Evolutionary conservation across 305 asterid genomes (phyloP).

Genomic region (Fraxinus angustifolia): DNA sequence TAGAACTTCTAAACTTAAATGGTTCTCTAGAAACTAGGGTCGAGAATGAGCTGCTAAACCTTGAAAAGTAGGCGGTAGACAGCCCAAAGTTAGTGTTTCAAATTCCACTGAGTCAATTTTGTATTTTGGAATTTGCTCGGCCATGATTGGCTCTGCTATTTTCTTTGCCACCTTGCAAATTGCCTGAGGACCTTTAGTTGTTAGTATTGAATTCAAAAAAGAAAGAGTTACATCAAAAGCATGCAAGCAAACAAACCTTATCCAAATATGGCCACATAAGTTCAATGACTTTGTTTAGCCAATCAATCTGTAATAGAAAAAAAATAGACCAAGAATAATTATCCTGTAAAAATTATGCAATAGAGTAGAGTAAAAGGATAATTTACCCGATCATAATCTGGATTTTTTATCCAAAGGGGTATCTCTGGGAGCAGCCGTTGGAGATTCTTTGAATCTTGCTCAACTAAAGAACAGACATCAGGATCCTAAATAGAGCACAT

Average conservation of each 20-base stretch:
- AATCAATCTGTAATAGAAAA: conserved; percentile 67
- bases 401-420: conserved; percentile 89
- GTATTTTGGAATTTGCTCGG: conserved; percentile 84
- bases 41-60: conserved; percentile 36
- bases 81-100: conserved; percentile 73
- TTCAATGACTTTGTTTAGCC: conserved; percentile 89
- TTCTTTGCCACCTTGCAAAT: conserved; percentile 72
- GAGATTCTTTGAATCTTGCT: conserved; percentile 58
- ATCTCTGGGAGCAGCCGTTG: conserved; percentile 71
- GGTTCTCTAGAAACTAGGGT: not conserved
- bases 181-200: conserved; percentile 47
- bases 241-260: conserved; percentile 49
- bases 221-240: conserved; percentile 2
- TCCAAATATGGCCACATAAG: conserved; percentile 95
- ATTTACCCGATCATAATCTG: conserved; percentile 88
- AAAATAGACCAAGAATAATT: not conserved
- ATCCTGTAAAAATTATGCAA: not conserved
- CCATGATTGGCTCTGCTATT: conserved; percentile 78
- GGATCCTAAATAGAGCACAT: conserved; percentile 59
- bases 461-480: conserved; percentile 61
- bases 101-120: conserved; percentile 79
- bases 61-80: conserved; percentile 84
- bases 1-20: not conserved
- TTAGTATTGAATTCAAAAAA: conserved; percentile 19
- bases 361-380: conserved; percentile 4